Percentiles rank a stretch among this genome's conserved stretches.
Evolutionary conservation across 257 asterid species (phyloP).

Genomic region (Scutellaria baicalensis): DNA sequence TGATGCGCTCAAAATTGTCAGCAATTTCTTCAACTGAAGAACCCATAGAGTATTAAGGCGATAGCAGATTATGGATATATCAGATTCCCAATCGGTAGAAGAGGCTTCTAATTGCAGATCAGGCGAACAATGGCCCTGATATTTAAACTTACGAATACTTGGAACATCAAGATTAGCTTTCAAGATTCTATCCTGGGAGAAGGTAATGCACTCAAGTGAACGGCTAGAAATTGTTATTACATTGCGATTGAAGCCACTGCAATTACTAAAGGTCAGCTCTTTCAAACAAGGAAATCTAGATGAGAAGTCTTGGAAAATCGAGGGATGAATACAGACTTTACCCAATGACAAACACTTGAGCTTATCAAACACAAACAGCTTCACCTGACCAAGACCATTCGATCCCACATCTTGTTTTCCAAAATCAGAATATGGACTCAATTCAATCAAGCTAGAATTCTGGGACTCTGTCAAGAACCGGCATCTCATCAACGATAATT

Average conservation of each 20-base stretch:
- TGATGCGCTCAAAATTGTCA: neutral
- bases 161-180: conserved; percentile 4
- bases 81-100: conserved; percentile 1
- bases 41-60: neutral
- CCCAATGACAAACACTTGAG: neutral
- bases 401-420: too few species aligned
- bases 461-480: too few species aligned
- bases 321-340: neutral
- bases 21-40: neutral
- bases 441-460: too few species aligned
- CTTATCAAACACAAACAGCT: neutral
- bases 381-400: neutral
- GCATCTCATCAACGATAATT: neutral
- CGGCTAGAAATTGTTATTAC: neutral
- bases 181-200: neutral
- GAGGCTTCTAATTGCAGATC: neutral
- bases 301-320: neutral
- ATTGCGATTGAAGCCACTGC: neutral
- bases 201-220: neutral
- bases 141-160: neutral
- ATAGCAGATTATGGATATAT: neutral
- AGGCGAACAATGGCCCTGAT: neutral
- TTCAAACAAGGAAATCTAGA: neutral
- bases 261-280: neutral
- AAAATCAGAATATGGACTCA: too few species aligned